Evolutionary conservation across 2,329 filamentous ascomycete genomes (phyloP), one percentile per base, ranked within the genome.

Genomic region (Coniochaeta sp.): DNA sequence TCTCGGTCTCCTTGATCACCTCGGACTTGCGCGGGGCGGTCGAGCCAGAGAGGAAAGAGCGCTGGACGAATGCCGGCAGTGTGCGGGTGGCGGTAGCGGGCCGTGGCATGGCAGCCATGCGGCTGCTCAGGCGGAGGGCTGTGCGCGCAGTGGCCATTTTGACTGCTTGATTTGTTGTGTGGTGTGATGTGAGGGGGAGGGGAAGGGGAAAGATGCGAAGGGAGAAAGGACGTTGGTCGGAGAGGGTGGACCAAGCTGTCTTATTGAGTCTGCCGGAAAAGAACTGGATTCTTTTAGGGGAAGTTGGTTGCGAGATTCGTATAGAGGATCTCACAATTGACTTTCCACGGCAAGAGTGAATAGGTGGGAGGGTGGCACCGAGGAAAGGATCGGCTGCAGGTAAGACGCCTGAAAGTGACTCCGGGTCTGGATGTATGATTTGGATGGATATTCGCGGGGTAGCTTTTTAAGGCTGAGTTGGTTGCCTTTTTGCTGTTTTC

Each of bases 1-100:
- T 68, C 61, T 81, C 76, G 58, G 76, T 77, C 69, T 82, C 78
- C 56, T 73, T 74, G 56, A 82, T 75, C 12, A 79, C 75, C 53
- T 75, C 76, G 59, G 72, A 75, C 63, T 75, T 78, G 50, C 62
- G 57, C 56, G 68, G 70, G 40, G 63, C 56, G 18, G 66, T 58
- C 2, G 69, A 68, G 38, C 65, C 57, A 12, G 65, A 67, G 56
- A 75, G 69, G 30, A 67, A 58, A 31, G 71, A 70, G 20, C 59
- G 59, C 49, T 60, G 60, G 26, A 57, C 51, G 28, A 55, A 53
- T 14, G 51, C 32, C 3, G 50, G 47, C 9, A 53, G 49, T 6
- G 58, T 51, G 48, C 60, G 62, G 47, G 58, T 40, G 26, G 57
- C 52, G n/a, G n/a, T n/a, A n/a, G 60, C 55, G 14, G 62, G 58